phyloP scores from a whole-genome alignment of 176 grass and related monocot species.

The Saccharum spontaneum region DNA sequence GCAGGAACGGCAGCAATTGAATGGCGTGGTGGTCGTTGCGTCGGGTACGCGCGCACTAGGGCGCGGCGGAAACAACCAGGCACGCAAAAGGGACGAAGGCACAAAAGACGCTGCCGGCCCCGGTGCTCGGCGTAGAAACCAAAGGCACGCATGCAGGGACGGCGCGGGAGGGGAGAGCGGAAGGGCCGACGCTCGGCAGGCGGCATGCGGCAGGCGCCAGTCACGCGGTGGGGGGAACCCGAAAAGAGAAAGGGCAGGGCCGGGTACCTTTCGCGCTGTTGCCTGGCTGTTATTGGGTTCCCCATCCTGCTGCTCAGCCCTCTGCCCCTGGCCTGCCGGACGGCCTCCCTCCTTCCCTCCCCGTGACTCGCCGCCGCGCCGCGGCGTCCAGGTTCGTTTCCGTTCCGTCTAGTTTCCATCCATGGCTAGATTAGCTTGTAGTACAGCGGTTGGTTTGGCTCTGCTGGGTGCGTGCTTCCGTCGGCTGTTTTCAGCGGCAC shows the following conservation, averaged over 20 bases:
- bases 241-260: background rate
- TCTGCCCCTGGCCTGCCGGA: background rate
- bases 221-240: background rate
- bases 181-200: background rate
- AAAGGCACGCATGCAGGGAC: too few species aligned
- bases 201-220: background rate
- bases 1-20: background rate
- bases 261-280: background rate
- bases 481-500: background rate
- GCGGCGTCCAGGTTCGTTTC: conserved; percentile 18
- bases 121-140: too few species aligned
- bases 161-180: too few species aligned
- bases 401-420: background rate
- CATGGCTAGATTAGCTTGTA: background rate
- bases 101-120: too few species aligned
- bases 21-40: background rate
- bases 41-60: too few species aligned
- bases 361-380: background rate
- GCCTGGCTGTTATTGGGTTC: background rate
- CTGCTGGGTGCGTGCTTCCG: background rate
- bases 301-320: background rate
- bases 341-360: background rate
- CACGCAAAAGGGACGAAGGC: background rate
- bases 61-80: too few species aligned
- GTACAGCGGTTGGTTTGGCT: background rate